phyloP scores from a whole-genome alignment of 352 stramenopile genomes.

The Peronospora farinosa region DNA sequence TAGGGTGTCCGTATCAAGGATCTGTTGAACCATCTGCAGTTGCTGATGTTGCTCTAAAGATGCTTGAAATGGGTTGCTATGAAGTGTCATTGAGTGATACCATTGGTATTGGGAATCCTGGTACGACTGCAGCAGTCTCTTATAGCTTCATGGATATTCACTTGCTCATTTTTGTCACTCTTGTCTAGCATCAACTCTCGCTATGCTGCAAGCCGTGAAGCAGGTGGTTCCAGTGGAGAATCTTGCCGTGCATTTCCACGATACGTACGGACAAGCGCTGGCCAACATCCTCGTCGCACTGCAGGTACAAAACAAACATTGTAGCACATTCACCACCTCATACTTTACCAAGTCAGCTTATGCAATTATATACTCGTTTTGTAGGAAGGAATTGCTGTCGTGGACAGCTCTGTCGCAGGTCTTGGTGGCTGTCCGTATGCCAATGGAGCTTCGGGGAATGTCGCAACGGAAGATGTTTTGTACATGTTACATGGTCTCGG shows the following conservation, averaged over 20 bases:
- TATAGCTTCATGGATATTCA: neutral
- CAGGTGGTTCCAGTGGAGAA: constrained; percentile 75
- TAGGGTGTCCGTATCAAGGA: constrained; percentile 95
- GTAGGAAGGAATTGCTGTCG: constrained; percentile 86
- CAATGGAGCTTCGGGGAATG: constrained; percentile 93
- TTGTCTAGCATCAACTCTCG: constrained; percentile 62
- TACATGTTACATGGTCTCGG: constrained; percentile 96
- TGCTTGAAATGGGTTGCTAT: constrained; percentile 93
- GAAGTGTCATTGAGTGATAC: constrained; percentile 93
- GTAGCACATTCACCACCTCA: too few relatives aligned
- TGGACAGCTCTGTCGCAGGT: constrained; percentile 94
- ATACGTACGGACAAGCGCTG: constrained; percentile 95
- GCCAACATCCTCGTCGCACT: constrained; percentile 91
- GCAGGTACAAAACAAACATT: constrained; percentile 40
- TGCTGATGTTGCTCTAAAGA: constrained; percentile 63
- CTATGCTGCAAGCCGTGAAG: constrained; percentile 77
- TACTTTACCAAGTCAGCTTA: neutral
- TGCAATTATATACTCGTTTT: constrained; percentile 9
- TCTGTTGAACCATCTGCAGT: constrained; percentile 79
- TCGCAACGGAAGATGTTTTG: constrained; percentile 95
- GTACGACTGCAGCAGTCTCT: constrained; percentile 20
- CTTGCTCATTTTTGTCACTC: neutral
- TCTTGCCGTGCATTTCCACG: constrained; percentile 95
- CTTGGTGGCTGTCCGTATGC: constrained; percentile 95
- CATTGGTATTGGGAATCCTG: constrained; percentile 89